phyloP scores from a whole-genome alignment of 768 basidiomycete genomes.

The Jaapia argillacea region DNA sequence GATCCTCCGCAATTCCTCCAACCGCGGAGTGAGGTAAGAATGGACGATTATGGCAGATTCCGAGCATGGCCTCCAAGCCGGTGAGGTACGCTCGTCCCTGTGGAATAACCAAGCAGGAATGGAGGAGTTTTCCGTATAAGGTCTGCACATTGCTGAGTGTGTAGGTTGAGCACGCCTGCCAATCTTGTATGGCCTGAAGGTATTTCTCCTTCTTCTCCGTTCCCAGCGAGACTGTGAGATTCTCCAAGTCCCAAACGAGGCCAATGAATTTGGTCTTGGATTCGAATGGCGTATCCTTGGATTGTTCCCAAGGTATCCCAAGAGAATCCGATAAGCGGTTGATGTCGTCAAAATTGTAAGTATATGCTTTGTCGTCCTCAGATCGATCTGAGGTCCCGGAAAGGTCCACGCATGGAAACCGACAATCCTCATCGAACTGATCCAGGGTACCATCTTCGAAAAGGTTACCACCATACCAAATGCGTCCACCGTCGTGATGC shows the following conservation, averaged over 20 bases:
- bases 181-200: conserved; percentile 16
- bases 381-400: conserved; percentile 13
- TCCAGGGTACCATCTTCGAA: conserved; percentile 10
- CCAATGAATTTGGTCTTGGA: conserved; percentile 16
- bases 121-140: conserved; percentile 30
- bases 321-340: conserved; percentile 20
- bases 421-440: conserved; percentile 25
- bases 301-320: conserved; percentile 22
- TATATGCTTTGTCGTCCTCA: conserved; percentile 8
- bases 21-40: conserved; percentile 18
- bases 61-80: conserved; percentile 19
- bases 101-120: conserved; percentile 19
- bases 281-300: conserved; percentile 18
- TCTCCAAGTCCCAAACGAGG: conserved; percentile 20
- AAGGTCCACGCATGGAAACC: conserved; percentile 11
- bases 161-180: conserved; percentile 16
- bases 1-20: conserved; percentile 10
- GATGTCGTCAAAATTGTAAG: conserved; percentile 22
- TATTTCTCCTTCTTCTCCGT: conserved; percentile 20
- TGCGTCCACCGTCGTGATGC: no score
- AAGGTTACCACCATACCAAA: conserved; percentile 19
- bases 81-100: conserved; percentile 30
- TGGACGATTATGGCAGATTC: conserved; percentile 16
- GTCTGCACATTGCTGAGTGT: conserved; percentile 22
- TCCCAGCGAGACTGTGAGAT: conserved; percentile 14